Conservation (phyloP, 208 protist genomes). For the Sergeia podlipaevii region DNA sequence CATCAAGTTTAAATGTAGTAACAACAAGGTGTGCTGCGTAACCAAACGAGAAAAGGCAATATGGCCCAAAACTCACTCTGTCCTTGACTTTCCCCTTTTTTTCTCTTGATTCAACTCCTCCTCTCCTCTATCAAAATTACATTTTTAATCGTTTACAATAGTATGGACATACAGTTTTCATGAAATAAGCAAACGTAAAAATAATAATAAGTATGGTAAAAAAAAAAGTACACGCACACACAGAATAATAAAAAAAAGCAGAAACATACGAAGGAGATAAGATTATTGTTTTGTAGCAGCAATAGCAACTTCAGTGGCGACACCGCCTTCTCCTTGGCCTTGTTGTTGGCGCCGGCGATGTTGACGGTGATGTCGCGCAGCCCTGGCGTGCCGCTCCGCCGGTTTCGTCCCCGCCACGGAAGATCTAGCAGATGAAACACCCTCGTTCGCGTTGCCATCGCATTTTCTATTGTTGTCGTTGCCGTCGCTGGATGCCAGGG, state of each 20-base stretch:
- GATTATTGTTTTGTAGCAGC: slow-evolving; percentile 23
- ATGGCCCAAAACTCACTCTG: too few species aligned
- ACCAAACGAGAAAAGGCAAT: neutral
- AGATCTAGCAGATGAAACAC: neutral
- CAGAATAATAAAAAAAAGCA: neutral
- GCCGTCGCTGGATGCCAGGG: too few species aligned
- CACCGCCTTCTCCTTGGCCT: slow-evolving; percentile 6
- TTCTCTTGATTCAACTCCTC: neutral
- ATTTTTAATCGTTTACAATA: too few species aligned
- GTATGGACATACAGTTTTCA: slow-evolving; percentile 4
- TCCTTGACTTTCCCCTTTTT: slow-evolving; percentile 4
- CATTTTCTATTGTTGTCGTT: neutral
- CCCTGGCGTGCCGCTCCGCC: neutral
- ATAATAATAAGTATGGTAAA: neutral
- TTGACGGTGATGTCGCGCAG: neutral
- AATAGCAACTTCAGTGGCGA: slow-evolving; percentile 24
- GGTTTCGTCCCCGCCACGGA: neutral
- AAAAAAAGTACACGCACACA: neutral
- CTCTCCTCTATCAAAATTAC: too few species aligned
- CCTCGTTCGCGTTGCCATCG: neutral
- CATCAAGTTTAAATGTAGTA: neutral
- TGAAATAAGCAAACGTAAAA: neutral
- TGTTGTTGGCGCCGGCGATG: slow-evolving; percentile 1
- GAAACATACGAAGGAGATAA: slow-evolving; percentile 3
- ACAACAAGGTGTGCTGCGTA: too few species aligned